Evolutionary conservation across 2,329 filamentous ascomycete species (phyloP), one percentile per base, ranked within the genome.

Genomic region (Alternaria angustiovoidea): DNA sequence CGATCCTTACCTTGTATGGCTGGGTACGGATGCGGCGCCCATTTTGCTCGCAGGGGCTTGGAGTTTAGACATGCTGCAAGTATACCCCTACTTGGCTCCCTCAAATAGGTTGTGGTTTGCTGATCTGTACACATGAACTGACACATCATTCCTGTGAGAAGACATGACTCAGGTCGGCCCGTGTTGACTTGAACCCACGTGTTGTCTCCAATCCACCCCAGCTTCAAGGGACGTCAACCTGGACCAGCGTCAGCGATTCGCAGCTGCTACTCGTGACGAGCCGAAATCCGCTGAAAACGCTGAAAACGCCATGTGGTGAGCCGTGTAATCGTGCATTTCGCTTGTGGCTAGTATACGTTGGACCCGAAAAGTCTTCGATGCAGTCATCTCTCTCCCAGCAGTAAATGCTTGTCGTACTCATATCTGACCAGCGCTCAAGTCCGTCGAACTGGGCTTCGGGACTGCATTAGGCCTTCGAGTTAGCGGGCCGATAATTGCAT

Each of bases 391-490:
- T 32, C 41, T 34, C 48, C 48, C 28, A 30, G 54, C 54, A 56
- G 46, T 39, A 54, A 39, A 49, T 56, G 38, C 30, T 24, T 39
- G 24, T 59, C 58, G 51, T 51, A 36, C 39, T 51, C 41, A 16
- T 18, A 51, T 41, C 48, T 57, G 54, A 54, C 54, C 57, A 62
- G 65, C 70, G 68, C 69, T 64, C 47, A 75, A 67, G 56, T 72
- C 69, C 68, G 65, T 62, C 34, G 43, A 55, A 65, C 65, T 63
- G 67, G 57, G 58, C 67, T 47, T 60, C 51, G 67, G 67, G 38
- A 62, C 47, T 24, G 51, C 49, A 34, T 26, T 42, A 55, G 43
- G 48, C 54, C 41, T 42, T 49, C 48, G 18, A 51, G n/a, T 38
- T 38, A 57, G 55, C 32, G 39, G 57, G 44, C 60, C 52, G 53